Evolutionary conservation across 192 early-diverging fungal species (phyloP).

Genomic region (Podila verticillata): DNA sequence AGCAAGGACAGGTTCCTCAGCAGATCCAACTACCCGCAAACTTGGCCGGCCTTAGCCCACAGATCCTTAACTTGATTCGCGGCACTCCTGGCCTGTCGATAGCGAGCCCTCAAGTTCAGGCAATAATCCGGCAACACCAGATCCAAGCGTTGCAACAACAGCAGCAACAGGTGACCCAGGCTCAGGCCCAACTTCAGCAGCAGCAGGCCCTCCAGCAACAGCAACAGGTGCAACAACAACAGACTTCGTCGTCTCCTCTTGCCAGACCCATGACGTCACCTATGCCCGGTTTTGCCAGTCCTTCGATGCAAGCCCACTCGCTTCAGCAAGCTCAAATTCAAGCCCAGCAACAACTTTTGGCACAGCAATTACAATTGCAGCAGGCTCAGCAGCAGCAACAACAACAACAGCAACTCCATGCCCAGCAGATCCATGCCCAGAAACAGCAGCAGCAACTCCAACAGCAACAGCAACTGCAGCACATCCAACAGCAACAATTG

Average conservation of each 20-base stretch:
- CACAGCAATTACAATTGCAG: slow-evolving; percentile 39
- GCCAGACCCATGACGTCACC: slow-evolving; percentile 44
- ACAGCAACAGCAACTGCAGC: slow-evolving; percentile 36
- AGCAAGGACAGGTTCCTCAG: slow-evolving; percentile 23
- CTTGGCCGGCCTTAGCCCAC: slow-evolving; percentile 18
- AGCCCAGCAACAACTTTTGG: slow-evolving; percentile 28
- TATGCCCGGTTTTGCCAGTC: slow-evolving; percentile 47
- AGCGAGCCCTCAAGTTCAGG: slow-evolving; percentile 30
- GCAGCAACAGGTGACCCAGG: slow-evolving; percentile 19
- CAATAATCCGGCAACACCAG: slow-evolving; percentile 12
- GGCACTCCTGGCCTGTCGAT: slow-evolving; percentile 19
- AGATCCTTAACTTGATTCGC: slow-evolving; percentile 24
- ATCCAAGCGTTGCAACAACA: slow-evolving; percentile 25
- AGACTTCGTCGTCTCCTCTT: slow-evolving; percentile 44
- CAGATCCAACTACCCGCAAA: slow-evolving; percentile 15
- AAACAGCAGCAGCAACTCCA: slow-evolving; percentile 41
- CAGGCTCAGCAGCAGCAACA: slow-evolving; percentile 28
- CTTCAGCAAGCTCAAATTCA: slow-evolving; percentile 35
- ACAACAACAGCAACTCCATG: slow-evolving; percentile 26
- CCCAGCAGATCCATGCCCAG: slow-evolving; percentile 50
- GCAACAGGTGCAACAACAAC: slow-evolving; percentile 48
- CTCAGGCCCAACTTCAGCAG: slow-evolving; percentile 24
- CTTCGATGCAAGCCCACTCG: slow-evolving; percentile 31
- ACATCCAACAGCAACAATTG: slow-evolving; percentile 15
- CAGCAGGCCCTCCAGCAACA: slow-evolving; percentile 25